Evolutionary conservation across 73 alveolate species (phyloP).

Genomic region (Paraurostyla sp.): DNA sequence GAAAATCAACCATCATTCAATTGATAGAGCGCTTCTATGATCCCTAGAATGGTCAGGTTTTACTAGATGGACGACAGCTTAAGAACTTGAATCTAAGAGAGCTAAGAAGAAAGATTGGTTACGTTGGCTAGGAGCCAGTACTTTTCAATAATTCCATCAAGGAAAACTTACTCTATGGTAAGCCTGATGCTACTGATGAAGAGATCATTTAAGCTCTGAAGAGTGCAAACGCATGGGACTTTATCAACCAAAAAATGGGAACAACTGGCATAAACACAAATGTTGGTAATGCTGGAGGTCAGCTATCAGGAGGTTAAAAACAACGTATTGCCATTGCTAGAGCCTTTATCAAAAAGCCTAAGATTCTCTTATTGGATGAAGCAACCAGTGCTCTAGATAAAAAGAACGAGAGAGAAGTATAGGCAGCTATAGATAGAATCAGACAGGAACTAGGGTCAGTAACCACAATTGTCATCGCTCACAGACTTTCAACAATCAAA

Average conservation of each 20-base stretch:
- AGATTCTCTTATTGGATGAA: slow-evolving; percentile 79
- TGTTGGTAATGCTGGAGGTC: slow-evolving; percentile 80
- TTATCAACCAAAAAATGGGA: slow-evolving; percentile 15
- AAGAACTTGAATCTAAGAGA: slow-evolving; percentile 76
- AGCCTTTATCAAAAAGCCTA: slow-evolving; percentile 79
- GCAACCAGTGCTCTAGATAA: slow-evolving; percentile 86
- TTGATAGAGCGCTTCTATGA: slow-evolving; percentile 95
- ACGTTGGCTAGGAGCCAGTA: slow-evolving; percentile 96
- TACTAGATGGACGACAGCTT: slow-evolving; percentile 82
- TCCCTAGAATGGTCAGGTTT: slow-evolving; percentile 82
- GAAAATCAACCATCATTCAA: slow-evolving; percentile 94
- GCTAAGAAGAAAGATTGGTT: slow-evolving; percentile 87
- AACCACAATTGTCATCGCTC: slow-evolving; percentile 87
- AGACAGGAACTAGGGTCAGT: background rate
- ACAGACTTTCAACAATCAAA: slow-evolving; percentile 93
- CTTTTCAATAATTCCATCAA: slow-evolving; percentile 84
- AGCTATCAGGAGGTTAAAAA: slow-evolving; percentile 87
- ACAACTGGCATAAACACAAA: slow-evolving; percentile 71
- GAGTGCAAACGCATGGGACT: slow-evolving; percentile 81
- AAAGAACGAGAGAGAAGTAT: slow-evolving; percentile 74
- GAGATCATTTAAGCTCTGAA: slow-evolving; percentile 90
- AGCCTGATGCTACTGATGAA: slow-evolving; percentile 90
- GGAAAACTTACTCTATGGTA: slow-evolving; percentile 86
- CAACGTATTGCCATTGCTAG: slow-evolving; percentile 87
- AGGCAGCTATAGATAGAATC: slow-evolving; percentile 72